Percentiles rank a stretch among this genome's conserved stretches.
Conservation (phyloP, 768 basidiomycete genomes). For the Leccinum barrowsii region DNA sequence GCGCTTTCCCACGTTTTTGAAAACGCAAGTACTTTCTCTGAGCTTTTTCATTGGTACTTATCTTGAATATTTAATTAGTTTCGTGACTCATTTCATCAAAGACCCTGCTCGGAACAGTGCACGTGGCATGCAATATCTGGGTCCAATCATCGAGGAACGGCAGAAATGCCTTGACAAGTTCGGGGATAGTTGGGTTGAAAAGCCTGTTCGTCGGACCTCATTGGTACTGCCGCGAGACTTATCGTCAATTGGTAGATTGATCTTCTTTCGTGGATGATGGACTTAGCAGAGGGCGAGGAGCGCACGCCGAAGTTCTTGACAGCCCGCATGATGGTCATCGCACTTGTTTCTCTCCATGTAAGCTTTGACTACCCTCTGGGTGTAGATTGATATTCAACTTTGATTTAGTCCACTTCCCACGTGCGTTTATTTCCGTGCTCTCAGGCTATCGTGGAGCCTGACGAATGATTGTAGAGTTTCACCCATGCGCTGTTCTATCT, state of each 20-base stretch:
- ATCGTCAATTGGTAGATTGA: neutral
- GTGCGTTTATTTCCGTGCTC: neutral
- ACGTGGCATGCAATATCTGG: neutral
- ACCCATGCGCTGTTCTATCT: neutral
- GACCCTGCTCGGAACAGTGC: neutral
- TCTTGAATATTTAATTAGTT: neutral
- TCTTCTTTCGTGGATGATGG: neutral
- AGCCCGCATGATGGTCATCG: neutral
- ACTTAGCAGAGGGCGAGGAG: neutral
- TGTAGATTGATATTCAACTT: neutral
- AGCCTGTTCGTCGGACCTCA: neutral
- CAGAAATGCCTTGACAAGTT: neutral
- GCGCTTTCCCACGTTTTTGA: neutral
- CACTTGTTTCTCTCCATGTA: constrained; percentile 12
- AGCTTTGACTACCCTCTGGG: neutral
- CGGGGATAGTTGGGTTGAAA: neutral
- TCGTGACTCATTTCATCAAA: neutral
- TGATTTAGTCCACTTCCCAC: neutral
- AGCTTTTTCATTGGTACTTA: neutral
- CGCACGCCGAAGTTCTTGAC: neutral
- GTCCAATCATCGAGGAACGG: constrained; percentile 3
- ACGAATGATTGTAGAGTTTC: neutral
- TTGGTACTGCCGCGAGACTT: neutral
- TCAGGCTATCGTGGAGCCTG: neutral
- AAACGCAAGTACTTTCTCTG: neutral